Percentiles rank a stretch among this genome's conserved stretches.
Conservation (phyloP, 768 basidiomycete species). For the Xerocomus potaroensis region DNA sequence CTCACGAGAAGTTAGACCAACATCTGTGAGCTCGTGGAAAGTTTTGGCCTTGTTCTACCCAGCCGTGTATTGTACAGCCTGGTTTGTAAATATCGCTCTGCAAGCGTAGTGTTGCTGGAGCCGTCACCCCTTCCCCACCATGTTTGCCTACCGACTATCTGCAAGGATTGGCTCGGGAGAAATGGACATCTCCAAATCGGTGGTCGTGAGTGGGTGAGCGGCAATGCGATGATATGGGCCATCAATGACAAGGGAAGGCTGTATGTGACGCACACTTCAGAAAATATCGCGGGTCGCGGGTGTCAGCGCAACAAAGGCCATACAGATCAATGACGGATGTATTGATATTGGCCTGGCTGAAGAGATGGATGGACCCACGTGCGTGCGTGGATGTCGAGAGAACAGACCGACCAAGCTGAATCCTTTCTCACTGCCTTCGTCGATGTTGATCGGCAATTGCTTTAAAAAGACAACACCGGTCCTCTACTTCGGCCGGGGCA, state of each 20-base stretch:
- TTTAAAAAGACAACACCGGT: conserved; percentile 64
- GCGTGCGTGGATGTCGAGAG: not conserved
- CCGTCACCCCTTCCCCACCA: too few relatives aligned
- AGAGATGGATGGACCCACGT: not conserved
- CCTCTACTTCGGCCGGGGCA: conserved; percentile 57
- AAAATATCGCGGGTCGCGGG: conserved; percentile 70
- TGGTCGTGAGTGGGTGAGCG: too few relatives aligned
- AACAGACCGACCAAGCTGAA: conserved; percentile 62
- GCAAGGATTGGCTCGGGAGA: too few relatives aligned
- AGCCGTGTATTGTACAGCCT: too few relatives aligned
- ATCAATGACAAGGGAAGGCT: conserved; percentile 73
- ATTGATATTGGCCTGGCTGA: conserved; percentile 68
- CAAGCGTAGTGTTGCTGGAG: too few relatives aligned
- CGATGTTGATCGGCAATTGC: conserved; percentile 73
- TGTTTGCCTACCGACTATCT: too few relatives aligned
- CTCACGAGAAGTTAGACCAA: too few relatives aligned
- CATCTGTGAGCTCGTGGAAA: too few relatives aligned
- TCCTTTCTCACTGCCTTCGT: conserved; percentile 83
- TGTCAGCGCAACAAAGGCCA: conserved; percentile 75
- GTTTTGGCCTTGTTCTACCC: too few relatives aligned
- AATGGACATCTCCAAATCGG: too few relatives aligned
- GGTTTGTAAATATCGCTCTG: too few relatives aligned
- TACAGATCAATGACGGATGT: conserved; percentile 56
- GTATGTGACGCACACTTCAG: conserved; percentile 72
- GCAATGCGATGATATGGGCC: conserved; percentile 76